Base-by-base conservation (phyloP, 2,329 filamentous ascomycete genomes). In the Sclerotinia minor region DNA sequence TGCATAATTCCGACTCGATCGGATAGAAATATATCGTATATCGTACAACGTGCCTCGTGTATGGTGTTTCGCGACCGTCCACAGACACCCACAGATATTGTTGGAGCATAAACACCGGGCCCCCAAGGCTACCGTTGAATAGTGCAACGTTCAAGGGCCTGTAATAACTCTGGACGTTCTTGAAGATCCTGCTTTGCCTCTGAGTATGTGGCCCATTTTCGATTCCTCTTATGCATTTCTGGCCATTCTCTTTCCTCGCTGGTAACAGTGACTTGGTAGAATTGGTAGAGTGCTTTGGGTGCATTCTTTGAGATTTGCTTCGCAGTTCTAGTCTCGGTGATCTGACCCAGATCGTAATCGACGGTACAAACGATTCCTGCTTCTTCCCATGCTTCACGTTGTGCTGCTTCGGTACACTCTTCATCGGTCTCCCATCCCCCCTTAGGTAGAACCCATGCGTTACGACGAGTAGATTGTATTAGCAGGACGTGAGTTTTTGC, bases 361-460 rank as follows among this genome's bases (percentile, higher is more conserved):
- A 97, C 89, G 69, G 87, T 89, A 79, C 94, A 91, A 75, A 91
- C 84, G 76, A 98, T 96, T 75, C 95, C 95, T 53, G 94, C 95
- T 81, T 98, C 95, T 82, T 98, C 95, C 95, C 95, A 98, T 70
- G 95, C 95, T 80, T 99, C 95, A 73, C 95, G 83, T 83, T 90
- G 80, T 67, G 95, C 95, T 68, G 95, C 92, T 78, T 94, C 87
- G 70, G 90, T 87, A 71, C 92, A 95, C 70, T 89, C 87, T 81
- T 99, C 95, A 79, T 99, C 95, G 45, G 88, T 90, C 80, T 99
- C 95, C 94, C 95, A 99, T 69, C 95, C 95, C 77, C 95, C 95
- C 79, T 99, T 99, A 69, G 95, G 95, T 69, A 99, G 84, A 54
- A 99, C 95, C 95, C 95, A 99, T 75, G 92, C 92, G 79, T 92